Base-by-base conservation (phyloP, 164 flowering plant species). In the Vitis riparia region DNA sequence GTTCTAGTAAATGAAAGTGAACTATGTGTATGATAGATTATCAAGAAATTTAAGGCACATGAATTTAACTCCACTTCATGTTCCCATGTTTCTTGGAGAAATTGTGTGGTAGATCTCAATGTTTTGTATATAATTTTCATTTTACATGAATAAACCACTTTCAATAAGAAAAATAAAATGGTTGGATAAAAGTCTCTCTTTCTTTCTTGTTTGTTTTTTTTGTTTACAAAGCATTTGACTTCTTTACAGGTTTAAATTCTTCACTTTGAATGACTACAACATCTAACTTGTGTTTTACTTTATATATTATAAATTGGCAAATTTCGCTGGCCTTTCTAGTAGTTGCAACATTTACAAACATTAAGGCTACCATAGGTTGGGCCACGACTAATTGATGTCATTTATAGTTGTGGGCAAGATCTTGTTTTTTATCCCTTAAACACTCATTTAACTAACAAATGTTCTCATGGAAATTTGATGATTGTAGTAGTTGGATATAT, bases 201-300 rank as follows among this genome's bases (percentile, higher is more conserved):
- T 1, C 1, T 23, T 23, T 23, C 27, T 1, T 23, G 0, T 1
- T 23, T 23, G 1, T 23, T 23, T 23, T 23, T 23, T 23, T 23
- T 23, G 27, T 23, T 23, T 95, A 86, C 85, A 96, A 68, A 53
- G 13, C 14, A 49, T 10, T 47, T 75, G 3, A 63, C 15, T 68
- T 70, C 19, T 2, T 69, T 85, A 69, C 95, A 96, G 99, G 97
- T 51, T 71, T 93, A 68, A 88, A 37, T 87, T 90, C 80, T 96
- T 96, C 88, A 83, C 79, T 8, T 71, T 83, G 71, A 93, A 90
- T 69, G 86, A 80, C 77, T 90, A 89, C 83, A 79, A 86, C 84
- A 82, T 96, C 85, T 97, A 91, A 61, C 83, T 90, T 65, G 94
- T 84, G 48, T 86, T 88, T 70, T 90, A 78, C 66, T 85, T 19